Percentiles rank a stretch among this genome's conserved stretches.
Conservation (phyloP, 805 yeast species). For the Metschnikowia kunwiensis region DNA sequence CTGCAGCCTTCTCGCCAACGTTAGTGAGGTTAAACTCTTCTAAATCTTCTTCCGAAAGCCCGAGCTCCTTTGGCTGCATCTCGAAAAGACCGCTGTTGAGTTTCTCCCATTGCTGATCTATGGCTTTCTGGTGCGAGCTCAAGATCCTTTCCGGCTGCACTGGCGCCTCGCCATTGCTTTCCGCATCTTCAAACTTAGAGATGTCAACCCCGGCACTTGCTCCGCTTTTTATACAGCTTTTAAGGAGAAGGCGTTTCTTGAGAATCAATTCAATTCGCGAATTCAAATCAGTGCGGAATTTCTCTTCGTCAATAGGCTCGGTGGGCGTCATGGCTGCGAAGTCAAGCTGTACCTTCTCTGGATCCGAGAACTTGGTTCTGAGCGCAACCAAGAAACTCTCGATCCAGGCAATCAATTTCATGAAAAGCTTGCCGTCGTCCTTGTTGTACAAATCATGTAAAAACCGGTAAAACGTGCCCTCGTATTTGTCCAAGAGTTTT, state of each 20-base stretch:
- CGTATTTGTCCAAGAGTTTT: slow-evolving; percentile 65
- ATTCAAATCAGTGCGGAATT: slow-evolving; percentile 40
- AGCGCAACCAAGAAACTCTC: slow-evolving; percentile 61
- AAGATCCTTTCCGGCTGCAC: slow-evolving; percentile 21
- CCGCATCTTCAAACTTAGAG: background rate
- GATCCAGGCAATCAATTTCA: slow-evolving; percentile 71
- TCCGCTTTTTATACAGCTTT: slow-evolving; percentile 26
- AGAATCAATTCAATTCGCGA: slow-evolving; percentile 35
- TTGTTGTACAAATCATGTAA: slow-evolving; percentile 78
- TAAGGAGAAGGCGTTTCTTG: slow-evolving; percentile 37
- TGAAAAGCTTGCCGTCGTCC: slow-evolving; percentile 70
- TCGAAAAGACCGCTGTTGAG: slow-evolving; percentile 35
- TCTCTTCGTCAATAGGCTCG: slow-evolving; percentile 28
- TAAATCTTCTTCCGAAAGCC: slow-evolving; percentile 39
- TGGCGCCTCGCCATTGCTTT: slow-evolving; percentile 14
- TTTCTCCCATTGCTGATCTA: slow-evolving; percentile 44
- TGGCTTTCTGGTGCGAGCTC: slow-evolving; percentile 19
- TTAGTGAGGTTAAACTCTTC: slow-evolving; percentile 39
- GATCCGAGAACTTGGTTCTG: slow-evolving; percentile 52
- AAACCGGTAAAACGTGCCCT: slow-evolving; percentile 67
- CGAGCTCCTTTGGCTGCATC: slow-evolving; percentile 30
- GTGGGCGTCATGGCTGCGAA: slow-evolving; percentile 24
- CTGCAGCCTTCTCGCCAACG: slow-evolving; percentile 10
- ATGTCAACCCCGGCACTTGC: slow-evolving; percentile 5
- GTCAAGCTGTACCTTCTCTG: slow-evolving; percentile 43